Conservation (phyloP, 176 grass and related monocot species). For the Aegilops umbellulata region DNA sequence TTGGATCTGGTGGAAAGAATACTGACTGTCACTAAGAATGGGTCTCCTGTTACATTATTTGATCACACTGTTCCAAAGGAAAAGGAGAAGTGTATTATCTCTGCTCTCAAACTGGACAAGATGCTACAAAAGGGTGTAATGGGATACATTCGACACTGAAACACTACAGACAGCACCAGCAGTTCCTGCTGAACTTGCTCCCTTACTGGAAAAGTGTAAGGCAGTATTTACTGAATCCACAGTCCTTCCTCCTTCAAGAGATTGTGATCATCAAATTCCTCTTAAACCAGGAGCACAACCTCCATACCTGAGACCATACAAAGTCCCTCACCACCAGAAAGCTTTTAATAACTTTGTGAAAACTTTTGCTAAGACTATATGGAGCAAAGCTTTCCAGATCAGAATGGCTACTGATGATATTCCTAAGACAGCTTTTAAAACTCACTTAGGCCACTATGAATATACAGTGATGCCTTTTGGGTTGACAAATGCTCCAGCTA, state of each 20-base stretch:
- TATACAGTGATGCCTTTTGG: background rate
- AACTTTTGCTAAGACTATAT: background rate
- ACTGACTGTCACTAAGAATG: background rate
- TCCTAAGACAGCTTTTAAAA: background rate
- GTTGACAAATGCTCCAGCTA: background rate
- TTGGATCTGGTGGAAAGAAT: background rate
- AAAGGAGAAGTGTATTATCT: background rate
- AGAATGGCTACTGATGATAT: background rate
- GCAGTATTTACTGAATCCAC: background rate
- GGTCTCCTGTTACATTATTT: background rate
- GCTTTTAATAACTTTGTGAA: too few species aligned
- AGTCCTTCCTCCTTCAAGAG: background rate
- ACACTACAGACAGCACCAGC: background rate
- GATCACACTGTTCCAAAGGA: background rate
- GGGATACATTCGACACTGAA: background rate
- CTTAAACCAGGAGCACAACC: background rate
- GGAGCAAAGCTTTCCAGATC: background rate
- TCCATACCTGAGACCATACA: background rate
- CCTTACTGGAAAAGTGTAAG: background rate
- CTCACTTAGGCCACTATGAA: background rate
- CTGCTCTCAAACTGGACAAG: background rate
- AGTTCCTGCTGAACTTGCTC: too few species aligned
- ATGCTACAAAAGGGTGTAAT: background rate
- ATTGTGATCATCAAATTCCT: background rate
- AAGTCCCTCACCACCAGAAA: background rate